phyloP scores from a whole-genome alignment of 306 rosid species.

The Lathyrus oleraceus region DNA sequence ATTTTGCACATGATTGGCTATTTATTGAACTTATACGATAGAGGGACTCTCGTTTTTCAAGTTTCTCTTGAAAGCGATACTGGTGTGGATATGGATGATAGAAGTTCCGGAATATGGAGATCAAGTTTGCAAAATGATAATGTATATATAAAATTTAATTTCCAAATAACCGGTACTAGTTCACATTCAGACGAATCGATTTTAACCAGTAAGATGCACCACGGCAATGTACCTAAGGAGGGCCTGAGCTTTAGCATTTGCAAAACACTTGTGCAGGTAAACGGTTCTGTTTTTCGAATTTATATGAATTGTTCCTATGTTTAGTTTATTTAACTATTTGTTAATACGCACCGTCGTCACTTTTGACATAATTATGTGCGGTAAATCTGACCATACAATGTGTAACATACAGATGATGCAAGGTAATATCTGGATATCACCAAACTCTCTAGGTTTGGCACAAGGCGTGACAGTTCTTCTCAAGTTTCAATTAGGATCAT shows the following conservation, averaged over 20 bases:
- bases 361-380: background rate
- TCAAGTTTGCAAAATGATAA: conserved; percentile 43
- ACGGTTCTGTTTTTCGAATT: conserved; percentile 8
- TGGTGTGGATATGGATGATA: conserved; percentile 46
- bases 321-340: background rate
- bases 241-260: conserved; percentile 66
- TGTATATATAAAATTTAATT: conserved; percentile 55
- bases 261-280: conserved; percentile 69
- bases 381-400: conserved; percentile 32
- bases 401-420: conserved; percentile 73
- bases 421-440: conserved; percentile 69
- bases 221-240: conserved; percentile 47
- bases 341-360: background rate
- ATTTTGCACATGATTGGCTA: conserved; percentile 72
- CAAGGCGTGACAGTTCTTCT: conserved; percentile 72
- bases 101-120: conserved; percentile 48
- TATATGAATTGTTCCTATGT: background rate
- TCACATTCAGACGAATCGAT: conserved; percentile 43
- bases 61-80: conserved; percentile 42
- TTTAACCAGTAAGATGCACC: conserved; percentile 37
- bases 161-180: conserved; percentile 43
- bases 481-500: conserved; percentile 52
- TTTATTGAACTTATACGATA: conserved; percentile 46
- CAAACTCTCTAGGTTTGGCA: conserved; percentile 51
- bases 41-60: conserved; percentile 52